Evolutionary conservation across 1,284 basidiomycete species (phyloP), one percentile per base, ranked within the genome.

Genomic region (Flammula alnicola): DNA sequence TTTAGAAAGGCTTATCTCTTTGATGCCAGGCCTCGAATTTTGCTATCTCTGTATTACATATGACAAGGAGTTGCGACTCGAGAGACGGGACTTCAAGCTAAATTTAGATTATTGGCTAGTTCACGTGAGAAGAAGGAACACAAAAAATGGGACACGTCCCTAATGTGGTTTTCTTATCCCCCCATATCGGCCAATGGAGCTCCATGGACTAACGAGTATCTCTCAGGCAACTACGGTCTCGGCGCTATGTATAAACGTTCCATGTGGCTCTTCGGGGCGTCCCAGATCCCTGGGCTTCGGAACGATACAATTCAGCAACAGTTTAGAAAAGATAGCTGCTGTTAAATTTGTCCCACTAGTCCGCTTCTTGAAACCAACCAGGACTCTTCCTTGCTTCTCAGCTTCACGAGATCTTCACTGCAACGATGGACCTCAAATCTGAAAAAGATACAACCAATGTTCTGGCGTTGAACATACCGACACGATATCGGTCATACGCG

Each of bases 401-500:
- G 26, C 36, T 26, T 23, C 31, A 17, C 35, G 16, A 29, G 8
- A 25, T 27, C 29, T 29, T 17, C 16, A 10, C 29, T 26, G 19
- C 32, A 23, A 44, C 46, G 22, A 56, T 57, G 54, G 50, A 52
- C 19, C 37, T 33, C 23, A 54, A 55, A 47, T 43, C 41, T 23
- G 59, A 61, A 40, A 57, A 59, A 38, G 27, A 29, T 19, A 30
- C 48, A 19, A 22, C 42, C 26, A 49, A 52, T 14, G 50, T 53
- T 25, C 11, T 52, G n/a, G 53, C 47, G 38, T 57, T 25, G 51
- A 49, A 17, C 52, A 48, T 22, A 29, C 47, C 29, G 50, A 53
- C 19, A 57, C 57, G 7, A 44, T 57, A 20, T 61, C 65, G 7
- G 36, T 71, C 14, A 67, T 64, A 44, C 74, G 74, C 44, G 73